Percentiles rank a stretch among this genome's conserved stretches.
These are phyloP conservation scores for Sugiyamaella marilandica DNA, from an alignment of 805 yeast species.

Conservation along the genomic window DNA sequence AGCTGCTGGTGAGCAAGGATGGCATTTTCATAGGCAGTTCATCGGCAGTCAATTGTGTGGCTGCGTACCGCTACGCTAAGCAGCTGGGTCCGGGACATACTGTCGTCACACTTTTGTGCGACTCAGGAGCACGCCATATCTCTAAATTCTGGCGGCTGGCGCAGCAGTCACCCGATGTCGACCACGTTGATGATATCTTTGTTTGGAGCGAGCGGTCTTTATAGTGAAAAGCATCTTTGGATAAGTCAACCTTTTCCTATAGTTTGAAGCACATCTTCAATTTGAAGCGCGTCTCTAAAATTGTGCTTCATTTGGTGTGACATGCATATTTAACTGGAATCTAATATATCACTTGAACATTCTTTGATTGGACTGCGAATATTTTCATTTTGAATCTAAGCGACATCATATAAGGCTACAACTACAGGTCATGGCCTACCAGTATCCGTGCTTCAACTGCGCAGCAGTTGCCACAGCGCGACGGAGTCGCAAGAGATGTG, in stretches of 20 bases:
- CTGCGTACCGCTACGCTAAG: slow-evolving; percentile 62
- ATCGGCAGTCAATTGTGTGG: slow-evolving; percentile 91
- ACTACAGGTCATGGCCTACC: too few relatives aligned
- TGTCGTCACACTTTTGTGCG: slow-evolving; percentile 85
- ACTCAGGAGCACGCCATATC: slow-evolving; percentile 83
- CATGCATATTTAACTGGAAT: too few relatives aligned
- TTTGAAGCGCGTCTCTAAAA: neutral
- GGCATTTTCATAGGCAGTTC: slow-evolving; percentile 91
- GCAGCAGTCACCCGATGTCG: neutral
- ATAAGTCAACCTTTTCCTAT: neutral
- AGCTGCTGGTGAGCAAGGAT: slow-evolving; percentile 69
- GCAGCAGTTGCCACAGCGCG: too few relatives aligned
- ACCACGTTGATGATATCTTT: neutral
- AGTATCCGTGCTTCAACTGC: too few relatives aligned
- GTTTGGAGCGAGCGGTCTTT: too few relatives aligned
- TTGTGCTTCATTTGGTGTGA: neutral
- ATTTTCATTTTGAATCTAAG: too few relatives aligned
- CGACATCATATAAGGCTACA: too few relatives aligned
- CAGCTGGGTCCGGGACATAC: slow-evolving; percentile 53
- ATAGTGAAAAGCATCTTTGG: neutral
- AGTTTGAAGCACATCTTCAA: neutral
- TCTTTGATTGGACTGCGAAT: too few relatives aligned
- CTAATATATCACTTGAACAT: too few relatives aligned
- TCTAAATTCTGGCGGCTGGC: slow-evolving; percentile 80
- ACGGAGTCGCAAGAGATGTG: too few relatives aligned